These are phyloP conservation scores for Candida ipomoeae DNA, from an alignment of 805 yeast species.

Conservation along the genomic window DNA sequence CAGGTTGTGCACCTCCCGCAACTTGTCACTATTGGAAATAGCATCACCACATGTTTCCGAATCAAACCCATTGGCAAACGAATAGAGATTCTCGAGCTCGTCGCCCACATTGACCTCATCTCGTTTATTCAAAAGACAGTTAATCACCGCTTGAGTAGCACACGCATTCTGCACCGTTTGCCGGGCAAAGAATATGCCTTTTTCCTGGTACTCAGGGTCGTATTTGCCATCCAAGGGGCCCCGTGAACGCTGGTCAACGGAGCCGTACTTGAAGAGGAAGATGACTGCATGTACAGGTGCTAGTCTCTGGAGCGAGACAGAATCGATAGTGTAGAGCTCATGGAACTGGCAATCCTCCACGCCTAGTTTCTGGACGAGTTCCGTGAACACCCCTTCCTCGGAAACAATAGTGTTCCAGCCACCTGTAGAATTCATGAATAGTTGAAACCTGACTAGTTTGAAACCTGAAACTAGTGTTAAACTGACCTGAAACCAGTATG, in stretches of 20 bases:
- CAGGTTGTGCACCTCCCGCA: conserved; percentile 56
- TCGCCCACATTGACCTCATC: conserved; percentile 43
- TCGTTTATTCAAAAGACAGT: conserved; percentile 46
- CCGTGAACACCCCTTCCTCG: conserved; percentile 65
- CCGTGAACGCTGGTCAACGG: conserved; percentile 31
- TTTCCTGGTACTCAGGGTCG: conserved; percentile 29
- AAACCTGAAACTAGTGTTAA: too few relatives aligned
- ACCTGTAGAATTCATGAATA: too few relatives aligned
- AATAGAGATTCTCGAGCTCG: conserved; percentile 44
- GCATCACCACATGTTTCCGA: conserved; percentile 58
- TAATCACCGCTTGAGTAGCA: conserved; percentile 69
- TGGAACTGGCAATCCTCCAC: conserved; percentile 53
- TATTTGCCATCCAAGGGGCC: conserved; percentile 38
- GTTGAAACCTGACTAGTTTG: too few relatives aligned
- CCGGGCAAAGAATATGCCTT: conserved; percentile 53
- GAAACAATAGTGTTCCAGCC: conserved; percentile 66
- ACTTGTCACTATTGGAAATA: conserved; percentile 53
- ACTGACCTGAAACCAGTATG: conserved; percentile 7
- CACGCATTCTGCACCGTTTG: conserved; percentile 68
- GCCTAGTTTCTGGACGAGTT: conserved; percentile 52
- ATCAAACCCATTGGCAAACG: conserved; percentile 52
- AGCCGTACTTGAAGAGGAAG: conserved; percentile 58
- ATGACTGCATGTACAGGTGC: conserved; percentile 55
- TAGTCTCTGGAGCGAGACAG: conserved; percentile 31
- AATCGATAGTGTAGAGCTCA: conserved; percentile 53